Evolutionary conservation across 2,329 filamentous ascomycete genomes (phyloP), one percentile per base, ranked within the genome.

Genomic region (Pseudogymnoascus sp.): DNA sequence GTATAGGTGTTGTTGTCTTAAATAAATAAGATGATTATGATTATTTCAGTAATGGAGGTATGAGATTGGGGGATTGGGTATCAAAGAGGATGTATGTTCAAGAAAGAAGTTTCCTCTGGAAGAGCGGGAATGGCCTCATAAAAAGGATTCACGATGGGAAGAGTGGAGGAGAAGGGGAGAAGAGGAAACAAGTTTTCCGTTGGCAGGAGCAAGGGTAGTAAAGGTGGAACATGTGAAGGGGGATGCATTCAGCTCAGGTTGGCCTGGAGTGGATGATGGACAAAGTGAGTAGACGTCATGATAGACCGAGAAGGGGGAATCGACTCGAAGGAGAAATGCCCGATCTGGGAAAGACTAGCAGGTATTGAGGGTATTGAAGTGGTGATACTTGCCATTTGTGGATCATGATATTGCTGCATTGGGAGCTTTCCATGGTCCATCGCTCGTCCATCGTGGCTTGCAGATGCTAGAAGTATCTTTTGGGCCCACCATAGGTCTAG

Each of bases 121-220:
- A 50, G 43, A 50, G 43, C 43, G 25, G 43, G 43, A 50, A 33
- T 7, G 43, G 43, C 43, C n/a, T 50, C 43, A 50, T 50, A 50
- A 50, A 50, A 50, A 50, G 43, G 43, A 50, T 30, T 30, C 43
- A 18, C 43, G 43, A 33, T 41, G 9, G 28, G 43, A 25, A 43
- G 39, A n/a, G 35, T 11, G 35, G 35, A 12, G 43, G 43, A 50
- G 22, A 5, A 25, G 22, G 22, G 18, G 41, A 28, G 25, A n/a
- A 11, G 14, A 50, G 41, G 43, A 50, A 50, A 50, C 43, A 50
- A 50, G 43, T 50, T 50, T 41, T 30, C 3, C 8, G 43, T 6
- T 30, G 25, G 43, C 9, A 30, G 22, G 14, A 30, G 43, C 43
- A 50, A 50, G 43, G n/a, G 43, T 15, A 25, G 22, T 25, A 25